phyloP scores from a whole-genome alignment of 768 basidiomycete genomes.

The Cystoderma amianthinum region DNA sequence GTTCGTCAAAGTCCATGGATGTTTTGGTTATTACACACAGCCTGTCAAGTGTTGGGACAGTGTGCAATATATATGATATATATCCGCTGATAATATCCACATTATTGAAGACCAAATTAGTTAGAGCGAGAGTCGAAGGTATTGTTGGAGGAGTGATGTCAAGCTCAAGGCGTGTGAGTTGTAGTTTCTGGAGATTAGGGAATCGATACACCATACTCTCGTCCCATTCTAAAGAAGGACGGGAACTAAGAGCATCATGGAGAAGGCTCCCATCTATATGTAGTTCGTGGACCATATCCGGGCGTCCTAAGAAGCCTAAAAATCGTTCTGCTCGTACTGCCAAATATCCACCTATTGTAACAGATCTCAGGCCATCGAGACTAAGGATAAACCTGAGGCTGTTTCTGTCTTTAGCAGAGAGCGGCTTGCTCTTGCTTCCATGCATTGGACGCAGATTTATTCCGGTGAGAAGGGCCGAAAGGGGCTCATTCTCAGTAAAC shows the following conservation, averaged over 20 bases:
- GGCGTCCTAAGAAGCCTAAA: constrained; percentile 30
- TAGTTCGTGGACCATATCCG: constrained; percentile 32
- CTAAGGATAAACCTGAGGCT: constrained; percentile 34
- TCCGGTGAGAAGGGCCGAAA: constrained; percentile 29
- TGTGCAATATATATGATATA: constrained; percentile 30
- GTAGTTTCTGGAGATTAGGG: constrained; percentile 31
- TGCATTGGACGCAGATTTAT: constrained; percentile 33
- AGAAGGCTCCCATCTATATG: constrained; percentile 39
- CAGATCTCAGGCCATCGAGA: constrained; percentile 30
- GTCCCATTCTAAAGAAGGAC: constrained; percentile 47
- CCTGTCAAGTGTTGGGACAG: constrained; percentile 23
- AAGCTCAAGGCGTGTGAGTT: constrained; percentile 35
- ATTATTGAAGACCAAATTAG: constrained; percentile 34
- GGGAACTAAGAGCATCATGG: constrained; percentile 12
- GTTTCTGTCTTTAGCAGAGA: constrained; percentile 20
- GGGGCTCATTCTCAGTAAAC: constrained; percentile 25
- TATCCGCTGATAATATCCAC: constrained; percentile 34
- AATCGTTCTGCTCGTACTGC: constrained; percentile 41
- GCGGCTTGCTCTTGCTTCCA: constrained; percentile 7
- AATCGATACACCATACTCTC: constrained; percentile 41
- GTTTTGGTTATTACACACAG: constrained; percentile 29
- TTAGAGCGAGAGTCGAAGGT: constrained; percentile 25
- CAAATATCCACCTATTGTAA: constrained; percentile 42
- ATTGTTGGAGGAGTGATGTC: constrained; percentile 28
- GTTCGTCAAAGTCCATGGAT: constrained; percentile 27